phyloP scores from a whole-genome alignment of 495 filamentous ascomycete species.

The Stereocaulon alpinum region DNA sequence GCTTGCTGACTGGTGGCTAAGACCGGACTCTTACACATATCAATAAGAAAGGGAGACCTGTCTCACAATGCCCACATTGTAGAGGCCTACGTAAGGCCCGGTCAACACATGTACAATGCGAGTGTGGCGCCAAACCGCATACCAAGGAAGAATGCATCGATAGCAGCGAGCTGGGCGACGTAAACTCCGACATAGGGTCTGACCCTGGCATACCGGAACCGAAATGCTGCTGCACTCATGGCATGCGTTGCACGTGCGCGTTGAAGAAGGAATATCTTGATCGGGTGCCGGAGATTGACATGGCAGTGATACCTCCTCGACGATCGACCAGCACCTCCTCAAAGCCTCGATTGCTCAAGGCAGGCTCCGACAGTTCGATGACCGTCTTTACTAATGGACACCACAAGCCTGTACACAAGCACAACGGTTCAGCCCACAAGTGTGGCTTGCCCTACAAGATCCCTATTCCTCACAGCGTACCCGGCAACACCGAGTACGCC shows the following conservation, averaged over 20 bases:
- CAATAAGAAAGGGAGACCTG: conserved; percentile 96
- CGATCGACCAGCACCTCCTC: conserved; percentile 34
- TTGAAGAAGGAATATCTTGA: conserved; percentile 86
- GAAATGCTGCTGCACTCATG: conserved; percentile 79
- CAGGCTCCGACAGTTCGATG: conserved; percentile 67
- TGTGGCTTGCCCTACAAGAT: conserved; percentile 74
- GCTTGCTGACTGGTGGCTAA: conserved; percentile 34
- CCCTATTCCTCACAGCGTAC: conserved; percentile 60
- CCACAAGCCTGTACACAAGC: conserved; percentile 84
- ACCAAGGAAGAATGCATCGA: conserved; percentile 53
- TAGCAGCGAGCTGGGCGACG: conserved; percentile 42
- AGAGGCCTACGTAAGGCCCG: conserved; percentile 95
- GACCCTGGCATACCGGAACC: conserved; percentile 49
- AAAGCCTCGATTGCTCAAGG: conserved; percentile 67
- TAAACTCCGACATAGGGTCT: conserved; percentile 29
- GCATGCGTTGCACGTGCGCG: conserved; percentile 83
- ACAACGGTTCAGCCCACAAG: conserved; percentile 76
- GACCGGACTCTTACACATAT: conserved; percentile 91
- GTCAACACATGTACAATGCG: conserved; percentile 90
- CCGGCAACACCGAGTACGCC: conserved; percentile 46
- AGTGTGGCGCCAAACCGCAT: conserved; percentile 88
- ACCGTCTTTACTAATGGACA: conserved; percentile 88
- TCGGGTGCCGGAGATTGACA: conserved; percentile 57
- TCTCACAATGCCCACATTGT: conserved; percentile 97
- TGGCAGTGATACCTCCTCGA: conserved; percentile 35